Conservation (phyloP, 2,329 filamentous ascomycete species). For the Aspergillus caelatus region DNA sequence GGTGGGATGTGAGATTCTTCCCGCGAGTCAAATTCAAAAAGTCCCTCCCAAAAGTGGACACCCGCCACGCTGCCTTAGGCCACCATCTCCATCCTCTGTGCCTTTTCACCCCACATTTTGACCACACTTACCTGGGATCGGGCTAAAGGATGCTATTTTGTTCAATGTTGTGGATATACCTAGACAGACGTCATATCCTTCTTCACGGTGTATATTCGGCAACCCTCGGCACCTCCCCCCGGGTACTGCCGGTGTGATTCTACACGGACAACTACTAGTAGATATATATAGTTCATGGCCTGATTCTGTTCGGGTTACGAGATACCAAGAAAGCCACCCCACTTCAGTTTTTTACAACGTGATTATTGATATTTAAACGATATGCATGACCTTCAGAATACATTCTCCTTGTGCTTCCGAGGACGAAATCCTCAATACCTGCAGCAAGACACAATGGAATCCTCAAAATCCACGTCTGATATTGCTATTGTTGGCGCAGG, state of each 20-base stretch:
- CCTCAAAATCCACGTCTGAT: slow-evolving; percentile 10
- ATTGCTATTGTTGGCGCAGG: slow-evolving; percentile 34
- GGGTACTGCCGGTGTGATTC: not conserved
- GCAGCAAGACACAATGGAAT: not conserved
- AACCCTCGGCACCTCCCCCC: not conserved
- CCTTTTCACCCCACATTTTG: not conserved
- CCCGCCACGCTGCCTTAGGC: not conserved
- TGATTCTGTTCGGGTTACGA: not conserved
- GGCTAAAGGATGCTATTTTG: not conserved
- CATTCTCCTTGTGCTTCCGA: not conserved
- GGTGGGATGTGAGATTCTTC: not conserved
- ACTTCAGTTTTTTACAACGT: not conserved
- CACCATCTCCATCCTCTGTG: not conserved
- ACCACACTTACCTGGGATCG: not conserved
- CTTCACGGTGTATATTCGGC: not conserved
- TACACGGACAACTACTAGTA: too few relatives aligned
- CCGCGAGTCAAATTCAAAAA: not conserved
- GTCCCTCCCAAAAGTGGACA: not conserved
- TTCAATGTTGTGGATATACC: not conserved
- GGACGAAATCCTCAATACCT: slow-evolving; percentile 8
- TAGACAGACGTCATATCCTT: not conserved
- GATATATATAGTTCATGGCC: slow-evolving; percentile 3
- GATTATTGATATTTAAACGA: not conserved
- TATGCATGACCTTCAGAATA: not conserved
- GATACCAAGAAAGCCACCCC: not conserved